Conservation (phyloP, 208 protist genomes). For the Angomonas ambiguus region DNA sequence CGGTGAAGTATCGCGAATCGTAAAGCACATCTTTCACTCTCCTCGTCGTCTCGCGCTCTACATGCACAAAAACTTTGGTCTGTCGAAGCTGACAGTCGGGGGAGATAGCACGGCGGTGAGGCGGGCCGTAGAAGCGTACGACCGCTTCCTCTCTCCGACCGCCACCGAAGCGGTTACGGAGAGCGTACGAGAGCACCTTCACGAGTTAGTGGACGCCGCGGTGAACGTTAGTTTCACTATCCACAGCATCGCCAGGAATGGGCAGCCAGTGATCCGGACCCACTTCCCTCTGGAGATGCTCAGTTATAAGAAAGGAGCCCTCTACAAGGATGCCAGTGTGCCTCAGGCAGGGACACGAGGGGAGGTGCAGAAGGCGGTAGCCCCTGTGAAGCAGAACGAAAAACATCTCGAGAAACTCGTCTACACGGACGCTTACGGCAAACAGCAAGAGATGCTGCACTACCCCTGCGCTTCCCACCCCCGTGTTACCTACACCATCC, state of each 20-base stretch:
- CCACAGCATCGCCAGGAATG: constrained; percentile 38
- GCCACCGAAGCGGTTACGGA: neutral
- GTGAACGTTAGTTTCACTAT: constrained; percentile 65
- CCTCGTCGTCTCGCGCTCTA: constrained; percentile 50
- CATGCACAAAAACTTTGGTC: constrained; percentile 69
- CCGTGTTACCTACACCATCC: neutral
- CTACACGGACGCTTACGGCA: neutral
- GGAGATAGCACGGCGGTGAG: constrained; percentile 13
- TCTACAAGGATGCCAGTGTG: constrained; percentile 27
- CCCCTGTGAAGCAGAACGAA: neutral
- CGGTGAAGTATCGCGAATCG: constrained; percentile 25
- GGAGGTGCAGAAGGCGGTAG: neutral
- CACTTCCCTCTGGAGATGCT: constrained; percentile 57
- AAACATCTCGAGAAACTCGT: neutral
- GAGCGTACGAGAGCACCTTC: neutral
- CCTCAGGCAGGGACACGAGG: constrained; percentile 2
- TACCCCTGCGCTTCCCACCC: neutral
- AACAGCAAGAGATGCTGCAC: neutral
- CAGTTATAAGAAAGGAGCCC: constrained; percentile 29
- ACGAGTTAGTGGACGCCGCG: constrained; percentile 24
- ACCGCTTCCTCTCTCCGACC: neutral
- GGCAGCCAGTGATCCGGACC: constrained; percentile 32
- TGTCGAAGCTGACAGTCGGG: constrained; percentile 30
- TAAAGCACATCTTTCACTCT: constrained; percentile 40
- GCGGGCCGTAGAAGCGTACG: neutral